Base-by-base conservation (phyloP, 495 filamentous ascomycete genomes). In the Penicillium paxilli region DNA sequence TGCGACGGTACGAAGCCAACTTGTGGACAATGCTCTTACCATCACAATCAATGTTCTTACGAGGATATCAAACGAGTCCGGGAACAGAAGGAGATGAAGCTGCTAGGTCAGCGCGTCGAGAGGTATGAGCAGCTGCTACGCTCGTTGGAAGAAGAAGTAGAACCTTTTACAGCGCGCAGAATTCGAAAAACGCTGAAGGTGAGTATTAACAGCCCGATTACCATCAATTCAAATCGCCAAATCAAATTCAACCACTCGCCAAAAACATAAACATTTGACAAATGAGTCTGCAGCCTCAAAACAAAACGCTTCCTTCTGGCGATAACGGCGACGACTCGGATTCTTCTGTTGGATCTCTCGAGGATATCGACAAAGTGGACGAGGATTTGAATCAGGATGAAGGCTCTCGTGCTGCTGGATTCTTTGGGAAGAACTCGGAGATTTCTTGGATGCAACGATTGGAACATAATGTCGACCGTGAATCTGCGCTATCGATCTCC, bases 351-450 rank as follows among this genome's bases (percentile, higher is more conserved):
- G 83, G 81, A 12, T 88, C 85, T 2, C 78, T 79, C 4, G 74
- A 79, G n/a, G 82, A 77, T 1, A 54, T 84, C 8, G 86, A 87
- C 60, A 58, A 74, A 5, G 71, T 87, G 11, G 73, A 80, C 8
- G 81, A 87, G 54, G 86, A 88, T 52, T 58, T 80, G 14, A 82
- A 83, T 58, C 76, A 73, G 5, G 80, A 65, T 40, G 76, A 79
- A 38, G 69, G 63, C 16, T 66, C 73, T 20, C 64, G 77, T 11
- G 73, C 76, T 0, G 80, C 77, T 17, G 85, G 85, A 0, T 87
- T 80, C 62, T 73, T 85, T 50, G 85, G 85, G 19, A 86, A 86
- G 57, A 84, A 76, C 44, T 87, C 84, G 0, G 83, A 85, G 38
- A 64, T 86, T 19, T 64, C 73, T 22, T 88, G 86, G 86, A 78